Evolutionary conservation across 2,329 filamentous ascomycete species (phyloP), one percentile per base, ranked within the genome.

Genomic region (Colletotrichum navitas): DNA sequence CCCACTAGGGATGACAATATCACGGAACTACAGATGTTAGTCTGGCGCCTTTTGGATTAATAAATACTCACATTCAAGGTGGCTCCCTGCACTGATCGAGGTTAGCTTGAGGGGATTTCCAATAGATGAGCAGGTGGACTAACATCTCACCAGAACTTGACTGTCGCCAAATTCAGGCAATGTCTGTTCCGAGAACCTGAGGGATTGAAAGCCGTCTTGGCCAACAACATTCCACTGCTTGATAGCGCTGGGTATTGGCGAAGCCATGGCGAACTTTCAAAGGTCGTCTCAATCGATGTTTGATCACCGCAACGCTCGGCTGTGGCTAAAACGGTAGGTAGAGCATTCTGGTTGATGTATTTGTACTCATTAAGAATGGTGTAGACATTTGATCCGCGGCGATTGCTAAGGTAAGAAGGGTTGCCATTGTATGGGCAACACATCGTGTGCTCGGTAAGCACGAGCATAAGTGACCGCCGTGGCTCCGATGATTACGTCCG

Each of bases 41-140:
- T 32, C 21, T 5, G 45, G 26, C 29, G n/a, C 8, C 26, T 43
- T 5, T 10, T 11, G 4, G 24, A 26, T 6, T 3, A 14, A 14
- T 14, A 18, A 8, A 21, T 4, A 41, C 68, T 36, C 32, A 68
- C 65, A 34, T 71, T 71, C 18, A 71, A 21, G 12, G 68, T 45
- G 21, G 68, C 68, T 16, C 65, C 68, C 24, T 71, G 68, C 21
- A 71, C 65, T 71, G 32, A 83, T 21, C 29, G 12, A 32, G 85
- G 74, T 85, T 81, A 61, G 87, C 79, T 74, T 87, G 8, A 86
- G 63, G 86, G 85, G 16, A 11, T 2, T 51, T 77, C 84, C 88
- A 80, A 88, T 41, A 86, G 84, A 5, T 83, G 5, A 39, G 86
- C 14, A 82, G 85, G 60, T 83, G 80, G 10, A 47, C 56, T 32